Conservation (phyloP, 805 yeast species). For the Myxozyma vanderwaltii region DNA sequence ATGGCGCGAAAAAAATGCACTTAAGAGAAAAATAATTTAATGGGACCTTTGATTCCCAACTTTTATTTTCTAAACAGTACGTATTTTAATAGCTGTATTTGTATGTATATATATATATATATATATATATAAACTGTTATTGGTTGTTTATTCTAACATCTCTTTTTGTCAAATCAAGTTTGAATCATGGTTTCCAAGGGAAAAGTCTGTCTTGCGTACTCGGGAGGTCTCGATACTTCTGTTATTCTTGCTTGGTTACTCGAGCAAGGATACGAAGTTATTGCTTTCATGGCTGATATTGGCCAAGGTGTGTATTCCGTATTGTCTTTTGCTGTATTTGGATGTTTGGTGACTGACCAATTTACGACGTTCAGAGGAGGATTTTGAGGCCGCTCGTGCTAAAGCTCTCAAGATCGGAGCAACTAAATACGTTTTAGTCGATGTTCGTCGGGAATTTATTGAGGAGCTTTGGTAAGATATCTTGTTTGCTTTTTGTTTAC, state of each 20-base stretch:
- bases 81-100: no score
- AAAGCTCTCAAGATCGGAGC: conserved; percentile 98
- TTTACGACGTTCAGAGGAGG: conserved; percentile 64
- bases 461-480: conserved; percentile 67
- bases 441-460: conserved; percentile 93
- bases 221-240: conserved; percentile 98
- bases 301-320: conserved; percentile 64
- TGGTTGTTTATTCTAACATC: no score
- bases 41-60: no score
- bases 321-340: not conserved
- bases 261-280: conserved; percentile 96
- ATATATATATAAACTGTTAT: no score
- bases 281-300: conserved; percentile 97
- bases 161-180: not conserved
- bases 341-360: not conserved
- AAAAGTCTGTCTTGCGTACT: conserved; percentile 98
- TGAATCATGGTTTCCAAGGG: conserved; percentile 64
- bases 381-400: conserved; percentile 93
- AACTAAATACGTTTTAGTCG: conserved; percentile 88
- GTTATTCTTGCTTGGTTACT: conserved; percentile 97
- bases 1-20: not conserved
- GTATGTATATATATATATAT: no score
- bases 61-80: no score
- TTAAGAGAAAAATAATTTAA: not conserved
- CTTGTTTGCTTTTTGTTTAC: not conserved